A percentile compares a stretch with the other conserved stretches of the same genome.
Conservation (phyloP, 768 basidiomycete species). For the Naganishia kalamii region DNA sequence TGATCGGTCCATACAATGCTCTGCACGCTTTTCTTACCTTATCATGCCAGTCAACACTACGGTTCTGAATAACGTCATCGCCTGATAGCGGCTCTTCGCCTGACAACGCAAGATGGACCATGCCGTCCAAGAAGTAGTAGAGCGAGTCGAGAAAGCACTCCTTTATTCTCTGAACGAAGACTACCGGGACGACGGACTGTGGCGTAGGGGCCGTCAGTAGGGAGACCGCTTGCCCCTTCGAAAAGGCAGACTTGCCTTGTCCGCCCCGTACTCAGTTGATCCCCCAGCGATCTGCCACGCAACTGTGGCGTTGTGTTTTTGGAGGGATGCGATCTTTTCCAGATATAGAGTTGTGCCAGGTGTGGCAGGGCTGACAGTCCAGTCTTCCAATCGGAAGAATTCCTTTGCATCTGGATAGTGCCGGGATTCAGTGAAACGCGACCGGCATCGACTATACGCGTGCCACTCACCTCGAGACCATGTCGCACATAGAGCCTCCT, state of each 20-base stretch:
- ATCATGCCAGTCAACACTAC: background rate
- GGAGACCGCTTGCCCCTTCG: background rate
- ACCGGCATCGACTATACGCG: background rate
- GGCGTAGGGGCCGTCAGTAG: background rate
- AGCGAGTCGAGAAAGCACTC: slow-evolving; percentile 78
- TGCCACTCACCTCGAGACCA: slow-evolving; percentile 74
- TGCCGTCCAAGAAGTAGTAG: slow-evolving; percentile 78
- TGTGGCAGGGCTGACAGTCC: slow-evolving; percentile 43
- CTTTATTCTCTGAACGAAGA: slow-evolving; percentile 67
- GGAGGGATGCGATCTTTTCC: slow-evolving; percentile 22
- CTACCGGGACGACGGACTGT: slow-evolving; percentile 51
- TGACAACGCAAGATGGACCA: slow-evolving; percentile 67
- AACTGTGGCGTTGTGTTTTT: slow-evolving; percentile 61
- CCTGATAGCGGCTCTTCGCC: slow-evolving; percentile 26
- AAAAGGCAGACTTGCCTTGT: slow-evolving; percentile 3
- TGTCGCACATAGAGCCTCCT: slow-evolving; percentile 64
- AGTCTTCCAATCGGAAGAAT: slow-evolving; percentile 80
- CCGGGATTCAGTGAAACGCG: slow-evolving; percentile 15
- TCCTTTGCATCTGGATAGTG: slow-evolving; percentile 64
- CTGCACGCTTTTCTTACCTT: background rate
- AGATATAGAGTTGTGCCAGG: slow-evolving; percentile 27
- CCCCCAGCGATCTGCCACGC: slow-evolving; percentile 78
- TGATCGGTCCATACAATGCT: background rate
- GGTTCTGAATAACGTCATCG: background rate
- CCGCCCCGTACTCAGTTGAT: slow-evolving; percentile 50